A percentile compares a stretch with the other conserved stretches of the same genome.
Conservation (phyloP, 2,329 filamentous ascomycete species). For the Fusarium siculi region DNA sequence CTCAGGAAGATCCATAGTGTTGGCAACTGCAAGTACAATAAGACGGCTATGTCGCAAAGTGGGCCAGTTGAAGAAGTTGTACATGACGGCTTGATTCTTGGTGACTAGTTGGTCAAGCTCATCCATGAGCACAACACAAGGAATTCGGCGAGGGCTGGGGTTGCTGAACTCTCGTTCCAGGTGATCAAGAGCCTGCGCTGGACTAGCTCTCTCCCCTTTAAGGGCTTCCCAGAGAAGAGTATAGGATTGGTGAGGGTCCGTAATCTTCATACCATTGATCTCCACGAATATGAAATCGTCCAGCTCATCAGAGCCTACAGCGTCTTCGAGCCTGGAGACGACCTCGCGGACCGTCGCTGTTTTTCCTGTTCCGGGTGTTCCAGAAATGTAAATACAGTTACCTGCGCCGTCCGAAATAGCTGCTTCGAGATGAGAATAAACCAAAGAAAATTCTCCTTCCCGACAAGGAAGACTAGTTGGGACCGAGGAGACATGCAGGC, state of each 20-base stretch:
- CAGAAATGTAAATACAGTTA: slow-evolving; percentile 98
- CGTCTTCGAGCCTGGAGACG: slow-evolving; percentile 86
- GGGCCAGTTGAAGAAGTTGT: slow-evolving; percentile 99
- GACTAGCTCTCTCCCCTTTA: slow-evolving; percentile 91
- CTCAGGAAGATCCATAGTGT: slow-evolving; percentile 98
- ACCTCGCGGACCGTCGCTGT: slow-evolving; percentile 98
- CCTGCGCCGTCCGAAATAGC: slow-evolving; percentile 94
- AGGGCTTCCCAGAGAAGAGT: slow-evolving; percentile 95
- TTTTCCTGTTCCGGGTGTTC: slow-evolving; percentile 97
- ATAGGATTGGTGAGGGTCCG: slow-evolving; percentile 96
- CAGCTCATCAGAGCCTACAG: slow-evolving; percentile 87
- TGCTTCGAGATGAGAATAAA: slow-evolving; percentile 92
- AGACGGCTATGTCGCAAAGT: slow-evolving; percentile 88
- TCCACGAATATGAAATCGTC: slow-evolving; percentile 99
- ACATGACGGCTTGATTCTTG: slow-evolving; percentile 99
- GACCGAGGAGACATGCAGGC: slow-evolving; percentile 93
- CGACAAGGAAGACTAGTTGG: slow-evolving; percentile 90
- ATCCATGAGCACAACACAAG: slow-evolving; percentile 98
- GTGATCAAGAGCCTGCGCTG: slow-evolving; percentile 89
- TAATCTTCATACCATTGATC: slow-evolving; percentile 99
- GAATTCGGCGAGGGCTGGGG: slow-evolving; percentile 88
- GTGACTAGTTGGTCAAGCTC: slow-evolving; percentile 98
- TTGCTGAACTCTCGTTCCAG: slow-evolving; percentile 93
- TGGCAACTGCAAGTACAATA: slow-evolving; percentile 96
- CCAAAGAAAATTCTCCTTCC: slow-evolving; percentile 88